Evolutionary conservation across 371 early-diverging fungal genomes (phyloP).

Genomic region (Zychaea mexicana): DNA sequence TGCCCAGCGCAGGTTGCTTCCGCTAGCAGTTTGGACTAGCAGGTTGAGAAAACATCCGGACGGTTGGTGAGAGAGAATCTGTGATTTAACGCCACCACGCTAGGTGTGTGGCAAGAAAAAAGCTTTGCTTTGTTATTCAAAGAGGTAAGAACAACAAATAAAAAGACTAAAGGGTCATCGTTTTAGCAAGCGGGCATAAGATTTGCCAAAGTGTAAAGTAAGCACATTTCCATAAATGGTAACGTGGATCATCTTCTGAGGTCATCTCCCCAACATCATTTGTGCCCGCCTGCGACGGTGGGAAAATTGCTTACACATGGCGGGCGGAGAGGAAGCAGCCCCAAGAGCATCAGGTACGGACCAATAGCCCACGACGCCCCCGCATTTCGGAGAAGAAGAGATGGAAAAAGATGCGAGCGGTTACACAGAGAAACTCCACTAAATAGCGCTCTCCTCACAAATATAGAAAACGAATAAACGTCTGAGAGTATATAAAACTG

Average conservation of each 20-base stretch:
- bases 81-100: too few relatives aligned
- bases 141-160: too few relatives aligned
- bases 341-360: not conserved
- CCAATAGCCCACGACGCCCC: constrained; percentile 1
- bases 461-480: not conserved
- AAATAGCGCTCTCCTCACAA: not conserved
- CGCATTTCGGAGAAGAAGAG: constrained; percentile 11
- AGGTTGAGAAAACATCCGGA: too few relatives aligned
- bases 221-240: not conserved
- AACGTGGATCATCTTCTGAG: not conserved
- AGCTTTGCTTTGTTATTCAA: too few relatives aligned
- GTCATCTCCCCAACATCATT: not conserved
- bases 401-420: not conserved
- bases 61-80: too few relatives aligned
- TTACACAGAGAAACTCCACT: not conserved
- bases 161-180: not conserved
- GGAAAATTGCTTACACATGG: constrained; percentile 4
- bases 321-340: too few relatives aligned
- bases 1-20: too few relatives aligned
- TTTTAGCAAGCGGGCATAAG: not conserved
- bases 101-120: too few relatives aligned
- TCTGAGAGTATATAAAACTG: not conserved
- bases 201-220: not conserved
- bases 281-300: not conserved
- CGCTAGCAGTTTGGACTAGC: too few relatives aligned